Evolutionary conservation across 2,329 filamentous ascomycete species (phyloP).

Genomic region (Monosporascus sp.): DNA sequence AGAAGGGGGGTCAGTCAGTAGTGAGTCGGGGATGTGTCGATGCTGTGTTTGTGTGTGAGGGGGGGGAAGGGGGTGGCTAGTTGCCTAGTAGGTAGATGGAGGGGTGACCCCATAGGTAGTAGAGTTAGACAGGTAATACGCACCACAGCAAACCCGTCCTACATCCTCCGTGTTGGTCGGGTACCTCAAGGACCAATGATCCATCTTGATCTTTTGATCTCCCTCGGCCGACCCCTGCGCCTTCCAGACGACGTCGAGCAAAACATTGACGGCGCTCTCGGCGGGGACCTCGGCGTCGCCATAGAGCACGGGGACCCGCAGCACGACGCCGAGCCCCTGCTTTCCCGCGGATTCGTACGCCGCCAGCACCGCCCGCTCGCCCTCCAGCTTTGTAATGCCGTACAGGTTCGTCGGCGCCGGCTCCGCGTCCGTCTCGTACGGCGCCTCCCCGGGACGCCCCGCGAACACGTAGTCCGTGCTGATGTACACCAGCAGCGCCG

Average conservation of each 20-base stretch:
- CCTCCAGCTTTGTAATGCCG: slow-evolving; percentile 56
- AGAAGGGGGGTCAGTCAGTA: neutral
- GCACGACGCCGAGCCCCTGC: slow-evolving; percentile 57
- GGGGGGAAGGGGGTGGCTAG: neutral
- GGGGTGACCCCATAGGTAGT: neutral
- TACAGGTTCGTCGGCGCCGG: slow-evolving; percentile 74
- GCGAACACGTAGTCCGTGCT: slow-evolving; percentile 80
- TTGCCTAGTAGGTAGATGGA: slow-evolving; percentile 5
- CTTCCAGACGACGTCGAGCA: slow-evolving; percentile 73
- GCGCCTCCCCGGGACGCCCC: slow-evolving; percentile 71
- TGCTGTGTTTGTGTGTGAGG: neutral
- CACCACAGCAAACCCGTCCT: slow-evolving; percentile 67
- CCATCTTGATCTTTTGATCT: slow-evolving; percentile 60
- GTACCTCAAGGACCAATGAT: slow-evolving; percentile 79
- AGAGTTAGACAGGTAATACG: slow-evolving; percentile 16
- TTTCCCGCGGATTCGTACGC: slow-evolving; percentile 45
- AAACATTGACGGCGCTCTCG: slow-evolving; percentile 78
- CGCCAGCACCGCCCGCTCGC: slow-evolving; percentile 60
- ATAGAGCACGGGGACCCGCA: slow-evolving; percentile 81
- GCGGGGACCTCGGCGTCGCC: slow-evolving; percentile 63
- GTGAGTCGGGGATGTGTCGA: neutral
- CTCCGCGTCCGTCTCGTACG: slow-evolving; percentile 62
- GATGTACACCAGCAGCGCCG: slow-evolving; percentile 67
- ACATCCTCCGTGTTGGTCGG: slow-evolving; percentile 89
- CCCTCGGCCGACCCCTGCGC: slow-evolving; percentile 49